Evolutionary conservation across 2,329 filamentous ascomycete genomes (phyloP), one percentile per base, ranked within the genome.

Genomic region (Acarospora socialis): DNA sequence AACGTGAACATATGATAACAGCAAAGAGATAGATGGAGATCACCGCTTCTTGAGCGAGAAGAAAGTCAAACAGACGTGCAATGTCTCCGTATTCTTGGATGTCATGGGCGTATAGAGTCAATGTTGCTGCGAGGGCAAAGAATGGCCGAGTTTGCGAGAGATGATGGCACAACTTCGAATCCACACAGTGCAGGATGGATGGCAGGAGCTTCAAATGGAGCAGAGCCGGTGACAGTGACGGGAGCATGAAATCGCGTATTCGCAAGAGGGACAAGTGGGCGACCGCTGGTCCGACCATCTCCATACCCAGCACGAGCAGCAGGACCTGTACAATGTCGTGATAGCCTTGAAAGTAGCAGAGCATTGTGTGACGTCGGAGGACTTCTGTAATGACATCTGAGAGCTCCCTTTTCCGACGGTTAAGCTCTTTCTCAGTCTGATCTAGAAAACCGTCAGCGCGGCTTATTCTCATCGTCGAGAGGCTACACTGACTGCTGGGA

Each of bases 321-420:
- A 98, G 68, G 15, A 98, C 90, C 58, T 98, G 92, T 46, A 82
- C 90, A 48, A 98, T 95, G 59, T 98, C 90, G 56, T 98, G 90
- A 54, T 92, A 98, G 52, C 90, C 90, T 60, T 98, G 90, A 55
- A 98, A 98, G 59, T 98, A 98, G 61, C 76, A 83, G 21, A 98
- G 71, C 52, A 77, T 76, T 10, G 86, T 83, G 47, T 92, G 69
- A 20, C 70, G 70, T 32, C 92, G 77, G 27, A 98, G 69, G 9
- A 92, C 73, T 42, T 79, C 69, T 31, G 72, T 71, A 47, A 98
- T 95, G 30, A 98, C 66, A 40, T 73, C 61, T 5, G 76, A 87
- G 2, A 98, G 69, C 48, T 90, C 75, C 33, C 65, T 52, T 51
- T 90, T 94, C 49, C 80, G 77, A 25, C 55, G 54, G 28, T 72